Evolutionary conservation across 176 grass and related monocot genomes (phyloP).

Genomic region (Aegilops bicornis): DNA sequence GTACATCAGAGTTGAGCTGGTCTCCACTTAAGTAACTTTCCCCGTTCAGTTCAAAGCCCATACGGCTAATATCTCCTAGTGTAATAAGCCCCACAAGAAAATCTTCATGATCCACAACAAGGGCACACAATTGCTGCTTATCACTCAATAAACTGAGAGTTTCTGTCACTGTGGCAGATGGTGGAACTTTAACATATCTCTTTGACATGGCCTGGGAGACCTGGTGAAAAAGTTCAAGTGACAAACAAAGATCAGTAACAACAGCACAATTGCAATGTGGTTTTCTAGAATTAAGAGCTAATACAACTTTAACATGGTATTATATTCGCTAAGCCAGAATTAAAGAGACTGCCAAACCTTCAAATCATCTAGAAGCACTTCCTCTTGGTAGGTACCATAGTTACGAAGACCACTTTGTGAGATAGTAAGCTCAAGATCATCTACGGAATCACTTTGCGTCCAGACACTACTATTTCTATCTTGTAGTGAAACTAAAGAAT

Average conservation of each 20-base stretch:
- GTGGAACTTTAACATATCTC: slow-evolving; percentile 62
- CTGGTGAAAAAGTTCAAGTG: slow-evolving; percentile 43
- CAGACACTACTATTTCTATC: slow-evolving; percentile 41
- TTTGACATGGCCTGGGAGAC: slow-evolving; percentile 93
- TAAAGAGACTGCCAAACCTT: slow-evolving; percentile 62
- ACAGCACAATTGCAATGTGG: not conserved
- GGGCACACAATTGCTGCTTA: slow-evolving; percentile 72
- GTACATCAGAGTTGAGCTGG: slow-evolving; percentile 53
- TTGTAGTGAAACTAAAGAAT: slow-evolving; percentile 71
- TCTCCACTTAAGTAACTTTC: slow-evolving; percentile 38
- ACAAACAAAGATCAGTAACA: slow-evolving; percentile 19
- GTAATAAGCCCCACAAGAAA: slow-evolving; percentile 93
- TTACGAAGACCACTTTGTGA: slow-evolving; percentile 49
- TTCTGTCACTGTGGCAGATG: slow-evolving; percentile 56
- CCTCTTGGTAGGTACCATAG: slow-evolving; percentile 52
- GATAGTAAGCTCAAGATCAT: slow-evolving; percentile 62
- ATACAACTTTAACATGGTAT: not conserved
- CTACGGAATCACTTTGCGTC: slow-evolving; percentile 37
- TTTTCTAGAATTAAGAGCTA: slow-evolving; percentile 14
- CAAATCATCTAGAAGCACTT: slow-evolving; percentile 88
- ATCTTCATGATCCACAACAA: slow-evolving; percentile 83
- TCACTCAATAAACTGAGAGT: slow-evolving; percentile 66
- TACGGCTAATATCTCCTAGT: slow-evolving; percentile 71
- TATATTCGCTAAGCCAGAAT: slow-evolving; percentile 12
- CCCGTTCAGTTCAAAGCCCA: slow-evolving; percentile 45